Base-by-base conservation (phyloP, 371 early-diverging fungal species). In the Umbelopsis sp. region DNA sequence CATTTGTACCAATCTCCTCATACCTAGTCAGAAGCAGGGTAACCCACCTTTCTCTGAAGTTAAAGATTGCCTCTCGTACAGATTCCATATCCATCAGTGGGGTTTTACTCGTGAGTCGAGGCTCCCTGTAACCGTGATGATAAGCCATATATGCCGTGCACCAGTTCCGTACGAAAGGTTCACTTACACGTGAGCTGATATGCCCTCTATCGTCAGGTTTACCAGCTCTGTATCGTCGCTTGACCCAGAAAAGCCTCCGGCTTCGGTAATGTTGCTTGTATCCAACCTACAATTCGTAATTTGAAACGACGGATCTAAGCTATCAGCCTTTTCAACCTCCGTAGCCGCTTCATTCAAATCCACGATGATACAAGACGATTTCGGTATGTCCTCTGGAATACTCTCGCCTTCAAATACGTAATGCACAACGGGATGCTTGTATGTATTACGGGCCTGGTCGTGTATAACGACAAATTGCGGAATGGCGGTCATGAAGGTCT, bases 331-430 rank as follows among this genome's bases (percentile, higher is more conserved):
- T 37, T 66, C 65, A 0, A 82, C 50, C 24, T 76, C 75, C 44
- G 80, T 74, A 12, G 77, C 80, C 48, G 80, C 62, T 38, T 76
- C 69, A 63, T 81, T 76, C 11, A 86, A 69, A n/a, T 84, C 82
- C 0, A 84, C 82, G 8, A 84, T 51, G 38, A 86, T 79, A 10
- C 82, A 80, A n/a, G 80, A 74, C 6, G 82, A 80, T 70, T 80
- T 80, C 4, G 83, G 79, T n/a, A 83, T 70, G 7, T 45, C 50
- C 44, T 76, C 71, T 3, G 83, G 85, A 35, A 84, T 81, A 7
- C 72, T 76, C 67, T 86, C 87, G 9, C 78, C 84, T 69, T 84
- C 82, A 77, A 86, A 86, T 9, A 84, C 84, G 67, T 84, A 86
- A 65, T 86, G 87, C 5, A 83, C 74, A 0, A 81, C 68, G 3